phyloP scores from a whole-genome alignment of 257 asterid genomes.

The Fraxinus americana region DNA sequence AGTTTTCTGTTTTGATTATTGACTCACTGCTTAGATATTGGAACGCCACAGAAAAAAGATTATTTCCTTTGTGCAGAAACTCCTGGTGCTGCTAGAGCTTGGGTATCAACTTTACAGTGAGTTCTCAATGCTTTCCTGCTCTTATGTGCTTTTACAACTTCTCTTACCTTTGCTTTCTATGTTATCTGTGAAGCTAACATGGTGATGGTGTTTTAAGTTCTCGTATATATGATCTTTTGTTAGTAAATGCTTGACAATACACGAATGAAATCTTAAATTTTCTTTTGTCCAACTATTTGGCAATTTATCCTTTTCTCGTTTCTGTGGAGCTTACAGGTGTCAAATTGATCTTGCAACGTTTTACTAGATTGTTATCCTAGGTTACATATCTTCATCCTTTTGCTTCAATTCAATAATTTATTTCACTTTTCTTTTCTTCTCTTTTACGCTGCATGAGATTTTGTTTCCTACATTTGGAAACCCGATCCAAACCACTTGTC shows the following conservation, averaged over 20 bases:
- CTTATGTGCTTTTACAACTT: conserved; percentile 20
- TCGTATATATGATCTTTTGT: background rate
- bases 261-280: conserved; percentile 1
- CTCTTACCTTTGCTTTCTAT: conserved; percentile 5
- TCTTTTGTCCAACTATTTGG: background rate
- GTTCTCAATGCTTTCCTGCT: conserved; percentile 41
- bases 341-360: background rate
- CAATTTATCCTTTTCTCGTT: background rate
- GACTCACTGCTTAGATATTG: conserved; percentile 73
- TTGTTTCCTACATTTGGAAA: background rate
- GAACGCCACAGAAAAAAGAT: conserved; percentile 92
- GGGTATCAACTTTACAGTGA: conserved; percentile 97
- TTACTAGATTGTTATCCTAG: background rate
- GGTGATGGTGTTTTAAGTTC: background rate
- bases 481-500: background rate
- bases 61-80: conserved; percentile 97
- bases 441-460: background rate
- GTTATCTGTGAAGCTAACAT: background rate
- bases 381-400: background rate
- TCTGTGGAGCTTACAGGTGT: background rate
- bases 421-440: background rate
- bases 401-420: background rate
- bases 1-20: conserved; percentile 40
- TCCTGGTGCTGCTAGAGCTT: conserved; percentile 93
- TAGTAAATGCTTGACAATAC: background rate